Evolutionary conservation across 1,139 yeast genomes (phyloP), one percentile per base, ranked within the genome.

Genomic region (Pichia inconspicua): DNA sequence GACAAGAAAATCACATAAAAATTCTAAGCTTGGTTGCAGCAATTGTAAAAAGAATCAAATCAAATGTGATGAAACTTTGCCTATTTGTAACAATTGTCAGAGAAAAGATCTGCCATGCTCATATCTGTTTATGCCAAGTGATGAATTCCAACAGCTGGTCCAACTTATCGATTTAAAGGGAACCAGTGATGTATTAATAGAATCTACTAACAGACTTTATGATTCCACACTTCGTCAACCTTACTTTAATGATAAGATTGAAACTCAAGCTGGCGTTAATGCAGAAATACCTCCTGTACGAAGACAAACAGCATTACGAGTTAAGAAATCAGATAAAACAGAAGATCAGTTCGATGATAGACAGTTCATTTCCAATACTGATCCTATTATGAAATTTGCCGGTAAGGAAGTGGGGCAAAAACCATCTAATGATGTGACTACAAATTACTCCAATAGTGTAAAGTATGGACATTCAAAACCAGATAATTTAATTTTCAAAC

Each of bases 11-110:
- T 66, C 59, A 53, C 77, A 72, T 55, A 70, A 72, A 25, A 72
- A 72, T 57, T 70, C 74, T 7, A 71, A 67, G 52, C 53, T 66
- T 37, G 78, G 78, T 2, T 74, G 78, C 55, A 50, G 56, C 14
- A 69, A 68, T 47, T 74, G 78, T 60, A 73, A 73, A 54, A 60
- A 67, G 43, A 66, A 74, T 52, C 70, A 73, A 55, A 70, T 73
- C 39, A 67, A 76, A 50, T 74, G 78, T 58, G 75, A 73, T 53
- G 78, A 74, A 57, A 15, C 55, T 2, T 65, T 62, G 19, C 78
- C 78, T 2, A 60, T 60, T 43, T 73, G 77, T 61, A 57, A 56
- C 17, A 72, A 72, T 53, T 73, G 78, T 56, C 51, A 59, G 12
- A 64, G 65, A 45, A 67, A 68, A 42, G 63, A 64, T 45, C 58